Conservation (phyloP, 768 basidiomycete genomes). For the Cystobasidium onofrii region DNA sequence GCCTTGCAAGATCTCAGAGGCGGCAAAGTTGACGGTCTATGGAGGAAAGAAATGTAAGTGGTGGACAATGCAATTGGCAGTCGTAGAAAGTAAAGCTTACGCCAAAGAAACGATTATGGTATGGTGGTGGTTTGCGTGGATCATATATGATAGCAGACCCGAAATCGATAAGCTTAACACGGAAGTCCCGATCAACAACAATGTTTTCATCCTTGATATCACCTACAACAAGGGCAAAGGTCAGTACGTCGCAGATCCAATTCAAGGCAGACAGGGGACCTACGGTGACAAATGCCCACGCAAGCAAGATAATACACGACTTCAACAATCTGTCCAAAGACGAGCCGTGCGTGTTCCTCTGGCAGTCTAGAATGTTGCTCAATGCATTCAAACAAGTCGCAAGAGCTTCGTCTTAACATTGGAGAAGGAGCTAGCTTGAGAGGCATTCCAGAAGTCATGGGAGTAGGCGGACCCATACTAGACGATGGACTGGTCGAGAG, state of each 20-base stretch:
- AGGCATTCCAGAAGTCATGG: constrained; percentile 13
- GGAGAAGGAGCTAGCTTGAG: constrained; percentile 42
- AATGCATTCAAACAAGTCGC: constrained; percentile 92
- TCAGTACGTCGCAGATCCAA: constrained; percentile 37
- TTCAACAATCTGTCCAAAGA: constrained; percentile 80
- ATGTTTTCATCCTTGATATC: constrained; percentile 36
- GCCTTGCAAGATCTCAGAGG: constrained; percentile 46
- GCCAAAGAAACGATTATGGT: constrained; percentile 60
- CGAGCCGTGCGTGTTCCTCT: constrained; percentile 67
- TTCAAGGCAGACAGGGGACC: constrained; percentile 33
- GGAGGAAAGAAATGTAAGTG: not conserved
- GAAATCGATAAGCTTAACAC: constrained; percentile 88
- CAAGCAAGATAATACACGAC: constrained; percentile 64
- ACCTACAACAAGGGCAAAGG: constrained; percentile 40
- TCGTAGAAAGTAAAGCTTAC: constrained; percentile 34
- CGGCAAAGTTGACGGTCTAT: constrained; percentile 32
- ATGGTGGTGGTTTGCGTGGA: constrained; percentile 56
- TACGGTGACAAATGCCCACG: constrained; percentile 46
- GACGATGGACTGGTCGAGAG: constrained; percentile 31
- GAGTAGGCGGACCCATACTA: constrained; percentile 25
- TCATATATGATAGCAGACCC: constrained; percentile 76
- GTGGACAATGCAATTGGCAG: constrained; percentile 33
- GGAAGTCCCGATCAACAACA: constrained; percentile 20
- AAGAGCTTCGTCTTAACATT: constrained; percentile 62
- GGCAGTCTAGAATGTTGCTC: constrained; percentile 75